Percentiles rank a stretch among this genome's conserved stretches.
Evolutionary conservation across 1,139 yeast genomes (phyloP).

Genomic region (Yamadazyma oceani): DNA sequence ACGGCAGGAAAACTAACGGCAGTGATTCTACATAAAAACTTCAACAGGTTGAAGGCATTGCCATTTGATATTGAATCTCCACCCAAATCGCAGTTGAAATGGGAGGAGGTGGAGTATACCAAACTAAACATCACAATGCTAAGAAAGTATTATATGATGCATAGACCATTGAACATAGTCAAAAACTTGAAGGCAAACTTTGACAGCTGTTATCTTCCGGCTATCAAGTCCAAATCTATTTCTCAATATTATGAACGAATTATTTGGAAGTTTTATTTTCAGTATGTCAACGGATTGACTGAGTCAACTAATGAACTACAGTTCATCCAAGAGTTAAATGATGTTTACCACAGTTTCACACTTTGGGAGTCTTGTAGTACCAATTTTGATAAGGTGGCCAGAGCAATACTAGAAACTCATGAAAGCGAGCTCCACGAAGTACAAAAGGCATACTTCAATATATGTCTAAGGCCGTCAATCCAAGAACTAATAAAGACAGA

Average conservation of each 20-base stretch:
- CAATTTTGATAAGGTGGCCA: constrained; percentile 6
- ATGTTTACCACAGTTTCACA: constrained; percentile 27
- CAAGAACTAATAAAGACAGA: constrained; percentile 5
- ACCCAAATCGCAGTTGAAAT: constrained; percentile 7
- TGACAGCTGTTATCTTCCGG: constrained; percentile 24
- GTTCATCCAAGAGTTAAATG: constrained; percentile 24
- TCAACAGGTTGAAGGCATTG: constrained; percentile 22
- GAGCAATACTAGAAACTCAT: constrained; percentile 4
- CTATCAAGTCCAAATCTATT: constrained; percentile 24
- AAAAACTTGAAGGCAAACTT: constrained; percentile 32
- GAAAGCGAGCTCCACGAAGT: constrained; percentile 4
- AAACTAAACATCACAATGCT: constrained; percentile 33
- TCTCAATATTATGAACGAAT: constrained; percentile 43
- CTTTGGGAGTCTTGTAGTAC: constrained; percentile 41
- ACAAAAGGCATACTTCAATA: constrained; percentile 8
- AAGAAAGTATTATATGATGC: constrained; percentile 36
- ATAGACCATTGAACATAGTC: constrained; percentile 32
- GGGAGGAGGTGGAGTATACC: constrained; percentile 15
- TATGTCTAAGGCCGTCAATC: constrained; percentile 4
- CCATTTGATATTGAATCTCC: constrained; percentile 23
- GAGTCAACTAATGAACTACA: constrained; percentile 20
- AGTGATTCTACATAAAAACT: constrained; percentile 28
- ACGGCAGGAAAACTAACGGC: constrained; percentile 26
- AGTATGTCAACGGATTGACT: constrained; percentile 21
- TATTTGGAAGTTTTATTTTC: constrained; percentile 44